These are phyloP conservation scores for Secale cereale DNA, from an alignment of 176 grass and related monocot species.

Conservation along the genomic window DNA sequence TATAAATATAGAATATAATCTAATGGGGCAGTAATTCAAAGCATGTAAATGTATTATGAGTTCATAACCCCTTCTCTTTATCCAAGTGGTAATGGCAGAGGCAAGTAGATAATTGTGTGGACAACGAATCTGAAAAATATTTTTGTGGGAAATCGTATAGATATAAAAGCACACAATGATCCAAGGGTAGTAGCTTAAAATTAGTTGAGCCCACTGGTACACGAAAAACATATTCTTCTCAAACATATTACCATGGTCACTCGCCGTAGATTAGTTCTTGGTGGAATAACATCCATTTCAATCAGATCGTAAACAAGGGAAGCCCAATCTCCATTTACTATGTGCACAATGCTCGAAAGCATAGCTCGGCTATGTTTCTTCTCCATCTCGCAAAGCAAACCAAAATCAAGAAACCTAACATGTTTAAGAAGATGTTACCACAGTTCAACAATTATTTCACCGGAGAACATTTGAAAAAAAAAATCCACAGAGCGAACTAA, in stretches of 20 bases:
- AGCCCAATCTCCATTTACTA: constrained; percentile 92
- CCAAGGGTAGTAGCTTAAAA: neutral
- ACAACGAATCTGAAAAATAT: neutral
- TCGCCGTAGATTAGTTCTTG: constrained; percentile 71
- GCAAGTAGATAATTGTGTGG: neutral
- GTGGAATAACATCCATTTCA: constrained; percentile 80
- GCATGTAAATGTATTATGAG: neutral
- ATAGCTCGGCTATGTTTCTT: constrained; percentile 90
- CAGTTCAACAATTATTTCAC: neutral
- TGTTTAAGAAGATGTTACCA: constrained; percentile 19
- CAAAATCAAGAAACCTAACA: constrained; percentile 97
- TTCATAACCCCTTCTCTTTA: neutral
- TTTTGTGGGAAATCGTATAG: neutral
- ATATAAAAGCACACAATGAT: constrained; percentile 2
- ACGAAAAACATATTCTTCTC: neutral
- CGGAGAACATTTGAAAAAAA: neutral
- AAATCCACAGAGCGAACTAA: neutral
- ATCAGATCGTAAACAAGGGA: constrained; percentile 88
- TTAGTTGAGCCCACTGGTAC: neutral
- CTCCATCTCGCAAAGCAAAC: constrained; percentile 92
- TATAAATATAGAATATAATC: neutral
- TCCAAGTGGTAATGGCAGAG: neutral
- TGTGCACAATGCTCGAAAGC: constrained; percentile 84
- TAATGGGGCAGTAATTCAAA: neutral
- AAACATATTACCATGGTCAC: constrained; percentile 75